Evolutionary conservation across 2,329 filamentous ascomycete genomes (phyloP), one percentile per base, ranked within the genome.

Genomic region (Colletotrichum tropicicola): DNA sequence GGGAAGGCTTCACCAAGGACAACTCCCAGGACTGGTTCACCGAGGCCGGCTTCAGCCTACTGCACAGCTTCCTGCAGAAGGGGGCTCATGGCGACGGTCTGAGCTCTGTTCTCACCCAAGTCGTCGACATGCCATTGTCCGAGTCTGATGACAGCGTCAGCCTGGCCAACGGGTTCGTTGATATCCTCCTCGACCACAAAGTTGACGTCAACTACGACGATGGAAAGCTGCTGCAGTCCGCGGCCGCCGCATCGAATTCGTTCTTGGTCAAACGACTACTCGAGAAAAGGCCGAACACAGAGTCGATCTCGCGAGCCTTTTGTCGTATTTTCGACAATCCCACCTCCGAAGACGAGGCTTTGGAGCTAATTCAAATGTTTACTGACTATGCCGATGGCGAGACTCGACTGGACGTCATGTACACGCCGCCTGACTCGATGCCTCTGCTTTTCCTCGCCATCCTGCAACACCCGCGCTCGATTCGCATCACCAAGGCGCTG

Each of bases 391-490:
- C 80, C 6, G 77, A 83, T 2, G 83, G 79, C 1, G 79, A 83
- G 35, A 78, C 78, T 4, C 75, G 80, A 1, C 73, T 88, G n/a
- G 85, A 88, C 67, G 81, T 83, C 28, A 79, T 86, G 75, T 79
- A 80, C 41, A 72, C 73, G 2, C 74, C 80, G 53, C 77, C 79
- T 2, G 79, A 76, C 3, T 79, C 74, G 2, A 76, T 81, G 41
- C 85, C 84, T 1, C 77, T 87, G 17, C 70, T 89, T 4, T 80
- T 87, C 63, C 80, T 81, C 30, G 86, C 86, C 3, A 72, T 90
- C 15, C 77, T 78, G 2, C 82, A 82, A 44, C 89, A 87, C 68
- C 87, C 88, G 0, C 79, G 85, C 7, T 89, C 85, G 1, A 76
- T 77, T 2, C 81, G 74, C 32, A 79, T 90, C n/a, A 69, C 89